A percentile compares a stretch with the other conserved stretches of the same genome.
Evolutionary conservation across 2,329 filamentous ascomycete species (phyloP).

Genomic region (Aaosphaeria arxii): DNA sequence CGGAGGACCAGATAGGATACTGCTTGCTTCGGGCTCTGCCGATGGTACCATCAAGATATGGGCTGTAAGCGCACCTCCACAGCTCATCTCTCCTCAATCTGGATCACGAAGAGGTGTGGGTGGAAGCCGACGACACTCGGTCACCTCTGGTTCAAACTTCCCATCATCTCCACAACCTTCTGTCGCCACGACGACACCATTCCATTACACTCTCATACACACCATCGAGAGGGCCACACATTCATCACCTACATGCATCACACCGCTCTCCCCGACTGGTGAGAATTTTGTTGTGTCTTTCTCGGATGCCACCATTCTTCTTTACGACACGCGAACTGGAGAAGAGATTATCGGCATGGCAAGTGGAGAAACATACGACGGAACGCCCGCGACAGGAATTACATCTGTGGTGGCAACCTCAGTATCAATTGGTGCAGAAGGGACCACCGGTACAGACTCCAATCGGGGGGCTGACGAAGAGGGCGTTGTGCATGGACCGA

Average conservation of each 20-base stretch:
- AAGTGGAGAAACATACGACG: constrained; percentile 90
- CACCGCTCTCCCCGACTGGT: constrained; percentile 77
- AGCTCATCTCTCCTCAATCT: constrained; percentile 75
- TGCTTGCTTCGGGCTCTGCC: constrained; percentile 87
- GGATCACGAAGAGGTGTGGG: constrained; percentile 65
- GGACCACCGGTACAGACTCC: constrained; percentile 53
- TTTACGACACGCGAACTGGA: constrained; percentile 88
- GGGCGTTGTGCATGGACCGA: constrained; percentile 72
- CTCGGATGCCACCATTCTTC: constrained; percentile 81
- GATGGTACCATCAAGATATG: constrained; percentile 91
- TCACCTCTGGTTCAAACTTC: constrained; percentile 91
- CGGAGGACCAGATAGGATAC: constrained; percentile 78
- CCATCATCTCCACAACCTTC: constrained; percentile 87
- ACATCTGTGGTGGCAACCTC: constrained; percentile 87
- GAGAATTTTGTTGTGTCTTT: constrained; percentile 93
- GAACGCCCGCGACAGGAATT: constrained; percentile 76
- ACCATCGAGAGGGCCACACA: constrained; percentile 70
- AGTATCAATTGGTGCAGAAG: constrained; percentile 68
- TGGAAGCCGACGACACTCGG: constrained; percentile 83
- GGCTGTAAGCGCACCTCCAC: constrained; percentile 89
- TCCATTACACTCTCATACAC: constrained; percentile 84
- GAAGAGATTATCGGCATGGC: constrained; percentile 93
- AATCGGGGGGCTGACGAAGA: constrained; percentile 70
- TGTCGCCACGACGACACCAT: constrained; percentile 78
- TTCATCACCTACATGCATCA: constrained; percentile 85